Conservation (phyloP, 805 yeast species). For the Nakazawaea wickerhamii region DNA sequence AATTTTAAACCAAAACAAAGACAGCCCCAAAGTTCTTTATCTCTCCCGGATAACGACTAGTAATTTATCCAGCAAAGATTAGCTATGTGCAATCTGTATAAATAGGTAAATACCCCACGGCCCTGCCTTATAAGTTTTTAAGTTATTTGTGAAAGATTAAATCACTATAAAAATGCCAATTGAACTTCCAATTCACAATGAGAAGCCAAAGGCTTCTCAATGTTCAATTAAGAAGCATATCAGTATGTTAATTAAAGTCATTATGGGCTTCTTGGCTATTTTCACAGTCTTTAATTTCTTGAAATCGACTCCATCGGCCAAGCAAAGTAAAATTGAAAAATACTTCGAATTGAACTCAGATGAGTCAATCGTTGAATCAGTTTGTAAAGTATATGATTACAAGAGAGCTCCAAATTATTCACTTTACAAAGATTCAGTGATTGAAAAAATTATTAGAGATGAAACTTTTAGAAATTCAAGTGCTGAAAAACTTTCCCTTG, state of each 20-base stretch:
- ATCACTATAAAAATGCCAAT: constrained; percentile 2
- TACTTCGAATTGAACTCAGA: constrained; percentile 1
- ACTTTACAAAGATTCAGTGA: constrained; percentile 12
- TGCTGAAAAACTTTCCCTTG: constrained; percentile 38
- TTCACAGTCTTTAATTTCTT: background rate
- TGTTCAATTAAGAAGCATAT: background rate
- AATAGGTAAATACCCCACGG: background rate
- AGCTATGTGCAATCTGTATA: background rate
- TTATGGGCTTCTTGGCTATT: background rate
- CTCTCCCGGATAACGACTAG: background rate
- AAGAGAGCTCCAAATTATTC: constrained; percentile 16
- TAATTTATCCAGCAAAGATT: background rate
- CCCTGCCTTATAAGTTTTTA: background rate
- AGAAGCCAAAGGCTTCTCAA: background rate
- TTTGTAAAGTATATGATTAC: constrained; percentile 17
- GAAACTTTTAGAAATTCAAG: constrained; percentile 30
- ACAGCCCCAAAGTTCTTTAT: background rate
- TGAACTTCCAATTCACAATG: constrained; percentile 7
- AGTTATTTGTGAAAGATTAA: background rate
- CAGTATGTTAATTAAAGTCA: no score
- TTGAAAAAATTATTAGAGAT: constrained; percentile 29
- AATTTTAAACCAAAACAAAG: background rate
- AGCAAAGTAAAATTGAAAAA: background rate
- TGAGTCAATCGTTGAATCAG: constrained; percentile 6
- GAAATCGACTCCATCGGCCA: background rate